Percentiles rank a stretch among this genome's conserved stretches.
Evolutionary conservation across 1,139 yeast species (phyloP).

Genomic region (Blastobotrys illinoisensis): DNA sequence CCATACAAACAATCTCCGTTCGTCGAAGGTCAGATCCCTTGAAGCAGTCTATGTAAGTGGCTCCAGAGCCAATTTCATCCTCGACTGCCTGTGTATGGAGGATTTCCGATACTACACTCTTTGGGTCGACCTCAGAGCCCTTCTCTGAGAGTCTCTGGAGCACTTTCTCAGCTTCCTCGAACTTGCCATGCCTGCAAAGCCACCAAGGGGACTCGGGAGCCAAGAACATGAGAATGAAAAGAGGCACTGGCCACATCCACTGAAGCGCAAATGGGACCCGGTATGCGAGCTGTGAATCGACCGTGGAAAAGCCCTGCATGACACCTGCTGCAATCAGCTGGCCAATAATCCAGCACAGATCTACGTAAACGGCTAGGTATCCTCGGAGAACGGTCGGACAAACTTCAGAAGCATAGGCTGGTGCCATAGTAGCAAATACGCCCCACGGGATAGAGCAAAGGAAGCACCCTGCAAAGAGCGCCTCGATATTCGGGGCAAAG

Average conservation of each 20-base stretch:
- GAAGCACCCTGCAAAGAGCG: slow-evolving; percentile 39
- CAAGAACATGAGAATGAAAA: slow-evolving; percentile 41
- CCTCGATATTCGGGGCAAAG: slow-evolving; percentile 36
- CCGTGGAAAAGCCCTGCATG: slow-evolving; percentile 26
- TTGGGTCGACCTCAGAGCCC: slow-evolving; percentile 26
- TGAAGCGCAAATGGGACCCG: slow-evolving; percentile 47
- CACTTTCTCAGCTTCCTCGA: slow-evolving; percentile 36
- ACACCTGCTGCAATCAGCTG: slow-evolving; percentile 39
- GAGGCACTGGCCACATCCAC: slow-evolving; percentile 61
- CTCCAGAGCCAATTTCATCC: slow-evolving; percentile 6
- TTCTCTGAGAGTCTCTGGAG: slow-evolving; percentile 20
- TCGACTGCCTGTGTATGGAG: slow-evolving; percentile 32
- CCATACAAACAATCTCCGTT: slow-evolving; percentile 12
- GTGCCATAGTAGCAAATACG: slow-evolving; percentile 39
- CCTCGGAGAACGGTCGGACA: slow-evolving; percentile 40
- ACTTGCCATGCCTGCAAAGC: slow-evolving; percentile 39
- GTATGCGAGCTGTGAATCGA: slow-evolving; percentile 34
- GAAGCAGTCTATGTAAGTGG: slow-evolving; percentile 8
- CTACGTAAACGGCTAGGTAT: slow-evolving; percentile 39
- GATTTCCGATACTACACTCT: slow-evolving; percentile 38
- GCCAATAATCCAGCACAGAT: slow-evolving; percentile 42
- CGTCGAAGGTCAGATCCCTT: slow-evolving; percentile 10
- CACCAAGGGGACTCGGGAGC: slow-evolving; percentile 59
- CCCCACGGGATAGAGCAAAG: slow-evolving; percentile 45
- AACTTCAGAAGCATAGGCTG: slow-evolving; percentile 42